Conservation (phyloP, 345 rosid species). For the Physaria fendleri region DNA sequence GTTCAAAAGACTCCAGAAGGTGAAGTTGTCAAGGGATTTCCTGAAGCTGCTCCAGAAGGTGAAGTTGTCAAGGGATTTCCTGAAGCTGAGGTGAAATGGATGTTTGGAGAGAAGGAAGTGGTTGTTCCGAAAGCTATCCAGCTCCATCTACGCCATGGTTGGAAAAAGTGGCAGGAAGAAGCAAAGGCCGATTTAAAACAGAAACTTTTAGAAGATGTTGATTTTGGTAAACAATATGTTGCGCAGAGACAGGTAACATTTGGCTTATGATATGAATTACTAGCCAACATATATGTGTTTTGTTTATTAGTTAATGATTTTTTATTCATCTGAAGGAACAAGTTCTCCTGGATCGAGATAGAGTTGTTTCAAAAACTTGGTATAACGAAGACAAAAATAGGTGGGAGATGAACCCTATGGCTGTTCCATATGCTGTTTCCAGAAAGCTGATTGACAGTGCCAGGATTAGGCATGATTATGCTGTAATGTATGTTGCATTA, state of each 20-base stretch:
- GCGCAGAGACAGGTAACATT: constrained; percentile 66
- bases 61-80: constrained; percentile 90
- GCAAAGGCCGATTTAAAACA: constrained; percentile 73
- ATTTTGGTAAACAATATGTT: constrained; percentile 72
- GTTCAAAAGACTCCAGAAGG: constrained; percentile 59
- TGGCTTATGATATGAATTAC: constrained; percentile 2
- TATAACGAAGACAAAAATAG: constrained; percentile 62
- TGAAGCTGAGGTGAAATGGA: constrained; percentile 83
- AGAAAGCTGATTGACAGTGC: constrained; percentile 69
- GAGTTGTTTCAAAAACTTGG: constrained; percentile 86
- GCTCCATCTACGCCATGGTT: constrained; percentile 73
- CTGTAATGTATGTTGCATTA: constrained; percentile 65
- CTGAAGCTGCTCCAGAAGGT: constrained; percentile 67
- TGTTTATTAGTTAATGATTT: constrained; percentile 1
- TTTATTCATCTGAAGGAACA: constrained; percentile 50
- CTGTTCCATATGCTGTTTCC: constrained; percentile 83
- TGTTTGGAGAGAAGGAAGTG: constrained; percentile 83
- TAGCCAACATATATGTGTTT: not conserved
- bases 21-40: too few relatives aligned
- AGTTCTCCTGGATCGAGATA: constrained; percentile 80
- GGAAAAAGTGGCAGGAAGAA: constrained; percentile 96
- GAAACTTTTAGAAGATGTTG: constrained; percentile 61
- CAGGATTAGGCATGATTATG: constrained; percentile 93
- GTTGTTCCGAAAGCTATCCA: constrained; percentile 79
- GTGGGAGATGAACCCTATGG: constrained; percentile 92